These are phyloP conservation scores for Aspergillus luchuensis DNA, from an alignment of 2,329 filamentous ascomycete genomes.

Conservation along the genomic window DNA sequence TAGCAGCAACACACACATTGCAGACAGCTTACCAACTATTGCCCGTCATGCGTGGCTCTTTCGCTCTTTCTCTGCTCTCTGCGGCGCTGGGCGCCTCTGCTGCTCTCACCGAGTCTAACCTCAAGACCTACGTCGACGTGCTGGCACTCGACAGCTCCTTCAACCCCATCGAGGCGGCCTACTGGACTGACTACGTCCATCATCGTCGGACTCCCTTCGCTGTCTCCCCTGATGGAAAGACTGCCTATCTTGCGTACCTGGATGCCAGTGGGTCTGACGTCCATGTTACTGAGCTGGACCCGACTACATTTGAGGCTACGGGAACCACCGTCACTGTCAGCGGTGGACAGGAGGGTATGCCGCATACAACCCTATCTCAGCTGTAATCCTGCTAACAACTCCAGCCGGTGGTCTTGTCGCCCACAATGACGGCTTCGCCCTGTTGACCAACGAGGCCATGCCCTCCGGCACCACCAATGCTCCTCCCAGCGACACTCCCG, in stretches of 20 bases:
- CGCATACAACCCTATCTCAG: too few species aligned
- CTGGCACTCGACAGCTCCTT: slow-evolving; percentile 55
- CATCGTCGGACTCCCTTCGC: slow-evolving; percentile 65
- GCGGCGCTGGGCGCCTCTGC: slow-evolving; percentile 27
- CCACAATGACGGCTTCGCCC: slow-evolving; percentile 64
- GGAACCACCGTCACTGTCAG: slow-evolving; percentile 55
- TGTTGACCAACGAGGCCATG: slow-evolving; percentile 61
- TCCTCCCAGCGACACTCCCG: slow-evolving; percentile 52
- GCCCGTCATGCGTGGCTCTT: slow-evolving; percentile 25
- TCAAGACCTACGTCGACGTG: slow-evolving; percentile 46
- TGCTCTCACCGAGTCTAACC: slow-evolving; percentile 25
- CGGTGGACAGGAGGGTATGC: slow-evolving; percentile 55
- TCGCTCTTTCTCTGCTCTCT: slow-evolving; percentile 29
- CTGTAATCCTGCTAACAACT: background rate
- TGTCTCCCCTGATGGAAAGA: slow-evolving; percentile 62
- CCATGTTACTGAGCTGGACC: slow-evolving; percentile 60
- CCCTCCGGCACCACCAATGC: slow-evolving; percentile 52
- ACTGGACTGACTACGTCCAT: slow-evolving; percentile 64
- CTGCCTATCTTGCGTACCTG: slow-evolving; percentile 63
- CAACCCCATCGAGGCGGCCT: slow-evolving; percentile 60
- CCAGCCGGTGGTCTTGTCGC: slow-evolving; percentile 62
- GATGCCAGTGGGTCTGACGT: slow-evolving; percentile 58
- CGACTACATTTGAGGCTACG: slow-evolving; percentile 56
- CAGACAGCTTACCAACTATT: slow-evolving; percentile 7
- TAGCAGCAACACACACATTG: background rate